Percentiles rank a stretch among this genome's conserved stretches.
Evolutionary conservation across 202 grass and related monocot genomes (phyloP).

Genomic region (Brachypodium distachyon): DNA sequence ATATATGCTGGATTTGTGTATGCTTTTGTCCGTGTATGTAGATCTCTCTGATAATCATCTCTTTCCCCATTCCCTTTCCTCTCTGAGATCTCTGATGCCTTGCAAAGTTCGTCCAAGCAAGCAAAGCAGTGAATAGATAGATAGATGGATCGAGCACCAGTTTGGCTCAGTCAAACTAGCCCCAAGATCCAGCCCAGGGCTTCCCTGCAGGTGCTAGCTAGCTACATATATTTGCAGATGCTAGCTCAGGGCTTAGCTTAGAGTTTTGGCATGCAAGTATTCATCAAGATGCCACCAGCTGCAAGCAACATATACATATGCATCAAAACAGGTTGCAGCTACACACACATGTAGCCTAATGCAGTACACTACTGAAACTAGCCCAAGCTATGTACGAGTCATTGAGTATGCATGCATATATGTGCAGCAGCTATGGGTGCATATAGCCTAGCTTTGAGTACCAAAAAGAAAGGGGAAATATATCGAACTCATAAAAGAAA

Average conservation of each 20-base stretch:
- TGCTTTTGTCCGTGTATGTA: background rate
- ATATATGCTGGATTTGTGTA: constrained; percentile 1
- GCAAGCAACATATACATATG: constrained; percentile 33
- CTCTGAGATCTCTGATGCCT: background rate
- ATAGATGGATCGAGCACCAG: too few species aligned
- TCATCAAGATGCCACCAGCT: constrained; percentile 31
- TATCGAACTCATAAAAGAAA: background rate
- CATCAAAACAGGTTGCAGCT: constrained; percentile 23
- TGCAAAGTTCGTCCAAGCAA: background rate
- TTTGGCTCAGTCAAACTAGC: constrained; percentile 34
- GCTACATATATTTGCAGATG: constrained; percentile 1
- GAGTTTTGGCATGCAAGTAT: constrained; percentile 38
- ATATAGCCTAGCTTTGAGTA: constrained; percentile 3
- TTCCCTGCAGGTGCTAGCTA: constrained; percentile 13
- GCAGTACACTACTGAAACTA: background rate
- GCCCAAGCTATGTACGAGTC: constrained; percentile 8
- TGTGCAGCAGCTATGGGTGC: background rate
- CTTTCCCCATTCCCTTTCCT: background rate
- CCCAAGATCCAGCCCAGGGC: constrained; percentile 21
- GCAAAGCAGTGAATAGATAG: background rate
- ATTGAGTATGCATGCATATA: too few species aligned
- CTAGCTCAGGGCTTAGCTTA: background rate
- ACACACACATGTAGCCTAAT: background rate
- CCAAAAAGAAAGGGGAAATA: background rate
- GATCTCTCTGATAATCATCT: too few species aligned